These are phyloP conservation scores for Ophiostoma himal-ulmi DNA, from an alignment of 2,329 filamentous ascomycete species.

Conservation along the genomic window DNA sequence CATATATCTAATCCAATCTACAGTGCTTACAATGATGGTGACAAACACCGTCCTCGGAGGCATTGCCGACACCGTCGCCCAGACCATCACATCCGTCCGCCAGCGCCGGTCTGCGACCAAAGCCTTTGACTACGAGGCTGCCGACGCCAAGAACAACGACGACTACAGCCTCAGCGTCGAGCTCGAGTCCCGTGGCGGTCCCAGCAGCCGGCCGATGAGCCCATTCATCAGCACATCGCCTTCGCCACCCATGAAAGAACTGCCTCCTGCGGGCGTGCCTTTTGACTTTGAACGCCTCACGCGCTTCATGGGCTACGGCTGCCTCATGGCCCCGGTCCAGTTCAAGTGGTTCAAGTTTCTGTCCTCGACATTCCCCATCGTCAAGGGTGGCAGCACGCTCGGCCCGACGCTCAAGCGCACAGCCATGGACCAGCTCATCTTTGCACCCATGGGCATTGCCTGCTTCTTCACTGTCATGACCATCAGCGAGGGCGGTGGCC, in stretches of 20 bases:
- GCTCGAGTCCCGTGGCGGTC: not conserved
- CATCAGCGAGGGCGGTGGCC: constrained; percentile 83
- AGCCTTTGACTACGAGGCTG: constrained; percentile 47
- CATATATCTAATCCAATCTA: too few species aligned
- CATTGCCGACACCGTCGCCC: constrained; percentile 92
- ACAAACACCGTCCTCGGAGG: constrained; percentile 94
- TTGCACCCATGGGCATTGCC: constrained; percentile 71
- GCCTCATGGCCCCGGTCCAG: constrained; percentile 90
- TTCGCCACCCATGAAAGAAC: constrained; percentile 57
- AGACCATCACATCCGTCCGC: constrained; percentile 80
- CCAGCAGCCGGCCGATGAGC: constrained; percentile 51
- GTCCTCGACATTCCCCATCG: constrained; percentile 74
- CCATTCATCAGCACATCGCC: constrained; percentile 56
- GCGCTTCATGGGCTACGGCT: constrained; percentile 95
- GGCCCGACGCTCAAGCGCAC: constrained; percentile 82
- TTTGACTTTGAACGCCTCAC: constrained; percentile 95
- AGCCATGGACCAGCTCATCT: constrained; percentile 85
- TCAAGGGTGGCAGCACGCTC: constrained; percentile 65
- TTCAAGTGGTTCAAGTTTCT: constrained; percentile 95
- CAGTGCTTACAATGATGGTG: constrained; percentile 97
- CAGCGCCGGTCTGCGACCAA: constrained; percentile 55
- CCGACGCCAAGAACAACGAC: constrained; percentile 50
- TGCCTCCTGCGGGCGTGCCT: not conserved
- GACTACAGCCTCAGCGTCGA: constrained; percentile 34
- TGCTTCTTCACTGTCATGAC: constrained; percentile 97